Percentiles rank a stretch among this genome's conserved stretches.
Evolutionary conservation across 371 early-diverging fungal species (phyloP).

Genomic region (Lichtheimia hyalospora): DNA sequence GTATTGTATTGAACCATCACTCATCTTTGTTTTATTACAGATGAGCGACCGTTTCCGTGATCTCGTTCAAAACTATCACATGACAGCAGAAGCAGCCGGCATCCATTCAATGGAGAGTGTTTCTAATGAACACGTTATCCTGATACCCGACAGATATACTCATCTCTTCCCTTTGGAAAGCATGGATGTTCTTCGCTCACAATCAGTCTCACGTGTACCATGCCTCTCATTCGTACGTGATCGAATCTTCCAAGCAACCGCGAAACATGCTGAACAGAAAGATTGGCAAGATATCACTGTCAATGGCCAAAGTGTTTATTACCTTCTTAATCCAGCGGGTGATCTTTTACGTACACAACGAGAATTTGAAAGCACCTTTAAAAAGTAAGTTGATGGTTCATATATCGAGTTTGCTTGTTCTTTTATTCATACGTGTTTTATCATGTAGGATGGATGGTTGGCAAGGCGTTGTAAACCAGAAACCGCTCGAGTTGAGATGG

Average conservation of each 20-base stretch:
- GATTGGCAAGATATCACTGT: constrained; percentile 46
- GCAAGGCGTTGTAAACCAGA: constrained; percentile 68
- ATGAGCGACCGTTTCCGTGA: constrained; percentile 15
- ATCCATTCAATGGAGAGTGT: constrained; percentile 17
- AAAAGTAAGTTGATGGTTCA: constrained; percentile 27
- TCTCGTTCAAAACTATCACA: constrained; percentile 26
- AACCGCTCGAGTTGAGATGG: constrained; percentile 72
- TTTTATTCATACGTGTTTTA: neutral
- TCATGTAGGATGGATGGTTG: constrained; percentile 46
- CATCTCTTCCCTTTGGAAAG: constrained; percentile 89
- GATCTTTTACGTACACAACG: constrained; percentile 84
- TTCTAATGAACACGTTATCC: constrained; percentile 63
- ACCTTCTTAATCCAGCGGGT: constrained; percentile 87
- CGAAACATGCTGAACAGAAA: constrained; percentile 11
- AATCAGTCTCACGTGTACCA: constrained; percentile 80
- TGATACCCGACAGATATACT: constrained; percentile 80
- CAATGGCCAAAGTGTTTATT: constrained; percentile 61
- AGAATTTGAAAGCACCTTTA: constrained; percentile 64
- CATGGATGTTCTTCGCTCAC: constrained; percentile 65
- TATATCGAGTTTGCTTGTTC: neutral
- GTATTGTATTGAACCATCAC: neutral
- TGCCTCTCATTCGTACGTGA: constrained; percentile 75
- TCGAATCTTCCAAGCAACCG: constrained; percentile 46
- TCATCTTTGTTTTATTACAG: constrained; percentile 9
- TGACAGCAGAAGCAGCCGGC: constrained; percentile 12